Evolutionary conservation across 257 asterid species (phyloP).

Genomic region (Mentha longifolia): DNA sequence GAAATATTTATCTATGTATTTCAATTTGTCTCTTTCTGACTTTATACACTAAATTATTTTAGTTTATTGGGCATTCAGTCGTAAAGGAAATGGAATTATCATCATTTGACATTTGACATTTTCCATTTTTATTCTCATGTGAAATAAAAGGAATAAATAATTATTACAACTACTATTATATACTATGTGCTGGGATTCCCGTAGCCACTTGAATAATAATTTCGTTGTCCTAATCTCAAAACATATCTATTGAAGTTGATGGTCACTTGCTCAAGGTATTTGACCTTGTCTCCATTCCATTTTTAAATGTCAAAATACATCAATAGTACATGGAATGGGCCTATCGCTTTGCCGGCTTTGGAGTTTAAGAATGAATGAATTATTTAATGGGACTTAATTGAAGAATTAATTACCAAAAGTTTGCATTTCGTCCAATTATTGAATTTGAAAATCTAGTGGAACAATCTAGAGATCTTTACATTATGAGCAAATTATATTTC

Average conservation of each 20-base stretch:
- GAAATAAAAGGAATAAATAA: background rate
- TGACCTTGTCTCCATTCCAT: background rate
- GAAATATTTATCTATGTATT: background rate
- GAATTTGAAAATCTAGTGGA: background rate
- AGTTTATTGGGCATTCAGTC: background rate
- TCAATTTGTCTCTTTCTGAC: background rate
- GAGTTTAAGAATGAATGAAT: background rate
- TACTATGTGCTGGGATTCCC: background rate
- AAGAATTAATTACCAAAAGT: background rate
- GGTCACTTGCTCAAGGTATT: background rate
- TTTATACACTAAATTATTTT: background rate
- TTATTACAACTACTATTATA: too few species aligned
- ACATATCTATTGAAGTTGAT: slow-evolving; percentile 10
- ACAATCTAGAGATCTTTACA: background rate
- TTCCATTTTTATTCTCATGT: background rate
- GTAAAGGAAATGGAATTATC: background rate
- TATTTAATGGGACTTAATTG: background rate
- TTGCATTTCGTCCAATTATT: background rate
- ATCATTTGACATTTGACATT: background rate
- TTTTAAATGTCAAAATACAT: background rate
- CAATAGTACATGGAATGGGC: background rate
- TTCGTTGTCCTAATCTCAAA: slow-evolving; percentile 11
- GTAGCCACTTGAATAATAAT: slow-evolving; percentile 12
- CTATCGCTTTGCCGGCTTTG: slow-evolving; percentile 6
- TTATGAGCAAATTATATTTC: background rate